Conservation (phyloP, 495 filamentous ascomycete genomes). For the Neurospora sp. region DNA sequence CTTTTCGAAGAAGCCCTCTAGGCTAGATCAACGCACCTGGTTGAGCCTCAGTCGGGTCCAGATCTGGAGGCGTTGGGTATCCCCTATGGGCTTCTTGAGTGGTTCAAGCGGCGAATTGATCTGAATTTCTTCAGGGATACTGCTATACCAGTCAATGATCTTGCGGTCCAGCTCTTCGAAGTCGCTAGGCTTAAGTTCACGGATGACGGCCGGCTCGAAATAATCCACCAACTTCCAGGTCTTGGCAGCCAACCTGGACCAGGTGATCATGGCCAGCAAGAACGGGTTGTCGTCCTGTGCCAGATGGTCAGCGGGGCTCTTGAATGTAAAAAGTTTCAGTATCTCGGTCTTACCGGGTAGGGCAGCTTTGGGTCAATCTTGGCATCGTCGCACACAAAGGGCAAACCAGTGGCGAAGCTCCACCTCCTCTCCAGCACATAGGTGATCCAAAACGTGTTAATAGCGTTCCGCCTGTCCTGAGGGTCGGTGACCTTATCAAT, state of each 20-base stretch:
- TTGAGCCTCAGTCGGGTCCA: constrained; percentile 63
- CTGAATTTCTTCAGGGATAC: constrained; percentile 30
- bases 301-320: neutral
- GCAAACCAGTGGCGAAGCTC: constrained; percentile 73
- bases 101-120: constrained; percentile 9
- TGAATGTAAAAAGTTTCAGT: neutral
- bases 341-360: constrained; percentile 51
- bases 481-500: constrained; percentile 54
- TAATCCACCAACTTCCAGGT: constrained; percentile 62
- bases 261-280: constrained; percentile 66
- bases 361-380: constrained; percentile 73
- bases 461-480: constrained; percentile 50
- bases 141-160: constrained; percentile 64
- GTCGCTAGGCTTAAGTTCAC: constrained; percentile 47
- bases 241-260: constrained; percentile 64
- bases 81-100: constrained; percentile 14
- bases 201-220: constrained; percentile 41
- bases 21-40: constrained; percentile 31
- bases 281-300: constrained; percentile 60
- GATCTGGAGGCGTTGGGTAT: constrained; percentile 47
- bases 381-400: constrained; percentile 70
- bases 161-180: constrained; percentile 69
- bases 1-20: neutral
- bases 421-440: constrained; percentile 74
- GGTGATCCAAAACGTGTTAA: constrained; percentile 68